A percentile compares a stretch with the other conserved stretches of the same genome.
These are phyloP conservation scores for Obelidium mucronatum DNA, from an alignment of 192 early-diverging fungal genomes.

Conservation along the genomic window DNA sequence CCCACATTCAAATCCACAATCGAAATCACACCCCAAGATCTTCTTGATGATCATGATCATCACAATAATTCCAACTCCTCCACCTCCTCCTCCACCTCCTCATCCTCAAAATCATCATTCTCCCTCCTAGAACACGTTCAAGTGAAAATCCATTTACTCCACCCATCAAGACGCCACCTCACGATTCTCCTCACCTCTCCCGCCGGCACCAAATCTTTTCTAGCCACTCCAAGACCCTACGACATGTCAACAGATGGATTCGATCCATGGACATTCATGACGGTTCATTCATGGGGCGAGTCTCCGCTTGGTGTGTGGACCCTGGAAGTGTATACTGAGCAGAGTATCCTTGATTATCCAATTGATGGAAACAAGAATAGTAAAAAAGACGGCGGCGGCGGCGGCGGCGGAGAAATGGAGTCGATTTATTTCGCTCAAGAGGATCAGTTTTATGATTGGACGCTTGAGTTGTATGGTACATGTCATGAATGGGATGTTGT, in stretches of 20 bases:
- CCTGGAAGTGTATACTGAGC: slow-evolving; percentile 43
- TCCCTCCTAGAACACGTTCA: slow-evolving; percentile 84
- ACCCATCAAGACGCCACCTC: slow-evolving; percentile 53
- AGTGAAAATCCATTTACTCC: slow-evolving; percentile 79
- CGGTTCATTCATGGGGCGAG: slow-evolving; percentile 60
- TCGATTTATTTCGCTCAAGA: background rate
- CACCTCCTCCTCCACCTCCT: background rate
- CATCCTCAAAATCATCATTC: too few species aligned
- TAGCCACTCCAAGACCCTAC: slow-evolving; percentile 50
- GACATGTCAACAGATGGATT: slow-evolving; percentile 52
- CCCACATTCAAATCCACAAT: slow-evolving; percentile 45
- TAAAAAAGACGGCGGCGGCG: too few species aligned
- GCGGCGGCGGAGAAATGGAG: too few species aligned
- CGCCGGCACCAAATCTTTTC: slow-evolving; percentile 47
- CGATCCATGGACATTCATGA: slow-evolving; percentile 65
- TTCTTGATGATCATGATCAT: slow-evolving; percentile 54
- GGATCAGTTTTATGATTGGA: slow-evolving; percentile 5
- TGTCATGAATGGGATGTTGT: too few species aligned
- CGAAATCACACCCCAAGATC: slow-evolving; percentile 20
- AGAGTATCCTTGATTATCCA: slow-evolving; percentile 1
- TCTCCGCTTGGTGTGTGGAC: slow-evolving; percentile 52
- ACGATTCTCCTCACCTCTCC: slow-evolving; percentile 51
- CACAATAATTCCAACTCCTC: slow-evolving; percentile 6
- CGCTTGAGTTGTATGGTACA: slow-evolving; percentile 1
- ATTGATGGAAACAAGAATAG: background rate